phyloP scores from a whole-genome alignment of 2,329 filamentous ascomycete genomes.

The Hymenotorrendiella dingleyae region DNA sequence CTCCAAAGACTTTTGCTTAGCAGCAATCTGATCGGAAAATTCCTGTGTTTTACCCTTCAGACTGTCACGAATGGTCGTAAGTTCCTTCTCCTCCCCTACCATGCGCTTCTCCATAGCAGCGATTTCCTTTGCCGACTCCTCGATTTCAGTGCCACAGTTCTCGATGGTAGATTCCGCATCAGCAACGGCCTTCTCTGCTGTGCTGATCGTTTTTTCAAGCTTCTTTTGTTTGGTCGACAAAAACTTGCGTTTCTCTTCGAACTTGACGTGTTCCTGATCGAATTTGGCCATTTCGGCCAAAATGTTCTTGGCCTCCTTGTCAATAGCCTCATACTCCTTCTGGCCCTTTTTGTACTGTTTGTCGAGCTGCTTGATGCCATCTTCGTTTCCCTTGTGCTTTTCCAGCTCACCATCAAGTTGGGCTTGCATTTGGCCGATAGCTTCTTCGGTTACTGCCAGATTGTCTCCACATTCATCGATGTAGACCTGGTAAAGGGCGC shows the following conservation, averaged over 20 bases:
- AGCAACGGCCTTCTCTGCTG: slow-evolving; percentile 65
- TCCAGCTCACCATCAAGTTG: slow-evolving; percentile 82
- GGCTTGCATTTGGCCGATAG: slow-evolving; percentile 83
- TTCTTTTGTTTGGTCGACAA: slow-evolving; percentile 88
- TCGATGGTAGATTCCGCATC: slow-evolving; percentile 75
- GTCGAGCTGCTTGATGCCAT: slow-evolving; percentile 83
- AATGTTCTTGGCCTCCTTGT: slow-evolving; percentile 73
- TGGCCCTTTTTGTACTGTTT: slow-evolving; percentile 76
- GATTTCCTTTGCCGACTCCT: slow-evolving; percentile 69
- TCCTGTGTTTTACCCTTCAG: slow-evolving; percentile 94
- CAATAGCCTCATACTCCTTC: slow-evolving; percentile 76
- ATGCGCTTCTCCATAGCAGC: slow-evolving; percentile 69
- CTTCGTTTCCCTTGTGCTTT: slow-evolving; percentile 85
- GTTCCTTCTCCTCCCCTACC: slow-evolving; percentile 72
- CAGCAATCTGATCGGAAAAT: slow-evolving; percentile 85
- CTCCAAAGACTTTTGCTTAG: slow-evolving; percentile 88
- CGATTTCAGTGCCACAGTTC: slow-evolving; percentile 72
- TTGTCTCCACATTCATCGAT: slow-evolving; percentile 86
- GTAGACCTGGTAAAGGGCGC: slow-evolving; percentile 87
- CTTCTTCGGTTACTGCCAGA: slow-evolving; percentile 79
- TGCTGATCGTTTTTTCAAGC: slow-evolving; percentile 78
- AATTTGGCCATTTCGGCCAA: slow-evolving; percentile 86
- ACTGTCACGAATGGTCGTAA: slow-evolving; percentile 74
- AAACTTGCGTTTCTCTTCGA: slow-evolving; percentile 97
- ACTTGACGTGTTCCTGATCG: slow-evolving; percentile 95